Percentiles rank a stretch among this genome's conserved stretches.
Conservation (phyloP, 495 filamentous ascomycete species). For the Tuber aestivum region DNA sequence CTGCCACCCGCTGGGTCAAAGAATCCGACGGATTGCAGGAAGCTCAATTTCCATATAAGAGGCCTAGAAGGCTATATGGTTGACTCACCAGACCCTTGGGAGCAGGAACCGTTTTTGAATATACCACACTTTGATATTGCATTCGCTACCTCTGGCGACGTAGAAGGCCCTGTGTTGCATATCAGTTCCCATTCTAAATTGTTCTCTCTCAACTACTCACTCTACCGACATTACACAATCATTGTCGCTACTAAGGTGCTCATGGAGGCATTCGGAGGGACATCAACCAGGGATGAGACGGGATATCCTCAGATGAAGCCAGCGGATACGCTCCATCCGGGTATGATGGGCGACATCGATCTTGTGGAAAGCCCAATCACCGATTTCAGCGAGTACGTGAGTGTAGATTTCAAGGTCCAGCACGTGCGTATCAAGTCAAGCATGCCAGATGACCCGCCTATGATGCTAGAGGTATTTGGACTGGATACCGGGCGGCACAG, state of each 20-base stretch:
- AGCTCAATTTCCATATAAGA: slow-evolving; percentile 69
- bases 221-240: slow-evolving; percentile 90
- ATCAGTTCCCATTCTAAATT: slow-evolving; percentile 74
- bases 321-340: slow-evolving; percentile 7
- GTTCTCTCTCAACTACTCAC: slow-evolving; percentile 77
- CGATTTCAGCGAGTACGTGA: slow-evolving; percentile 57
- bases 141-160: slow-evolving; percentile 75
- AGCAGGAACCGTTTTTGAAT: slow-evolving; percentile 76
- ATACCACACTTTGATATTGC: slow-evolving; percentile 83
- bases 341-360: slow-evolving; percentile 21
- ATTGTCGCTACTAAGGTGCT: slow-evolving; percentile 74
- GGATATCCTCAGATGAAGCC: slow-evolving; percentile 22
- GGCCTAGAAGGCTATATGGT: slow-evolving; percentile 85
- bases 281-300: slow-evolving; percentile 29
- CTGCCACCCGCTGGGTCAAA: slow-evolving; percentile 58
- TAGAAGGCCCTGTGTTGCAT: slow-evolving; percentile 78
- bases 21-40: slow-evolving; percentile 71
- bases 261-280: slow-evolving; percentile 59
- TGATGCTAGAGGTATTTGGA: slow-evolving; percentile 83
- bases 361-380: slow-evolving; percentile 21
- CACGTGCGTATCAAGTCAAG: slow-evolving; percentile 82
- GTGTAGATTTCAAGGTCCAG: slow-evolving; percentile 69
- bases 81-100: slow-evolving; percentile 75
- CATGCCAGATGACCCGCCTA: slow-evolving; percentile 75
- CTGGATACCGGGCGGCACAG: slow-evolving; percentile 76